Evolutionary conservation across 805 yeast genomes (phyloP), one percentile per base, ranked within the genome.

Genomic region (Starmerella asiatica): DNA sequence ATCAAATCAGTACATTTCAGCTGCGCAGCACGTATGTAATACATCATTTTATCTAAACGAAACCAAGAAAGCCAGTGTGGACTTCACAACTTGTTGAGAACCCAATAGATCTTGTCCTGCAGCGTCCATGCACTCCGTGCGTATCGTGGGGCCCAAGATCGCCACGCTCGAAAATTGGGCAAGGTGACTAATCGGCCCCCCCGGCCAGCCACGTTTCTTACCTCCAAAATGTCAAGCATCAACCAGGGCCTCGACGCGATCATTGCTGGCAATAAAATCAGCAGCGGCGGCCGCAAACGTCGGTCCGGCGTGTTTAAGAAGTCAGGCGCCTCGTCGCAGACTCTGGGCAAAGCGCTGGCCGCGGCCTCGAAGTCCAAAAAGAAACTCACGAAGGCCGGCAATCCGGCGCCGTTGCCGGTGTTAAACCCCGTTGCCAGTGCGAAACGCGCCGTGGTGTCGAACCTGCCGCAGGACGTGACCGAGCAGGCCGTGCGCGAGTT

Each of bases 241-340:
- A 95, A 88, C 66, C 80, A 82, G 67, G 83, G 96, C 36, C 75
- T 88, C 57, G 98, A 88, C 68, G 96, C 85, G 55, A 88, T 88
- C 61, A 81, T 88, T 58, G 73, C 93, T 44, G 64, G 81, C 47
- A 52, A 21, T 20, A 37, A 44, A 34, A 26, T 27, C 24, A 34
- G 43, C 27, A n/a, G 36, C 34, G 45, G 40, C 30, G 39, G 48
- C 35, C 20, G 85, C 55, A 88, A 88, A 61, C 31, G 40, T 34
- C 21, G 32, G 16, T 34, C 44, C 29, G 15, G 38, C 34, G 45
- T 39, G 21, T 33, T 43, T 38, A 20, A 45, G 53, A 46, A 50
- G 54, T 29, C 37, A 40, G 50, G 42, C 28, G 15, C 24, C 35
- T n/a, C 47, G 40, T 28, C 37, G 20, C 42, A 38, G 34, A 27